These are phyloP conservation scores for Saturnispora ahearnii DNA, from an alignment of 805 yeast genomes.

Conservation along the genomic window DNA sequence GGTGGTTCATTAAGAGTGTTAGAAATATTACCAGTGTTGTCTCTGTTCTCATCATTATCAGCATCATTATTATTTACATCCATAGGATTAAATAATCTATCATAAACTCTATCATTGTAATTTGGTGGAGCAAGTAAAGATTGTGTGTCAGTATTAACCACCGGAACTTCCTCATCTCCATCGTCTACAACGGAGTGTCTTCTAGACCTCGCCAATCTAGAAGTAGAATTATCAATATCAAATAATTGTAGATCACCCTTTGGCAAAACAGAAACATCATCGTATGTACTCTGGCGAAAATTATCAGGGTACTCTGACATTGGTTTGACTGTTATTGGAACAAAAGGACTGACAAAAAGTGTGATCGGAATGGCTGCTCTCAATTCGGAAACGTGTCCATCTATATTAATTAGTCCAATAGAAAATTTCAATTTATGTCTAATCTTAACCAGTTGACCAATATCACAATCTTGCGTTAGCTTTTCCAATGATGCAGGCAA, in stretches of 20 bases:
- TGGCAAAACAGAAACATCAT: conserved; percentile 22
- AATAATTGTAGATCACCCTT: conserved; percentile 23
- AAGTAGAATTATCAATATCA: conserved; percentile 16
- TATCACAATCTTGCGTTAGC: conserved; percentile 81
- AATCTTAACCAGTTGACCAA: conserved; percentile 62
- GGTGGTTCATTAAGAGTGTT: background rate
- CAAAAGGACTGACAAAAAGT: conserved; percentile 53
- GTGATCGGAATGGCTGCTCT: conserved; percentile 81
- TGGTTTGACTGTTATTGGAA: conserved; percentile 50
- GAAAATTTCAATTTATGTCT: conserved; percentile 82
- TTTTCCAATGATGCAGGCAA: conserved; percentile 67
- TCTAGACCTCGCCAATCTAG: conserved; percentile 5
- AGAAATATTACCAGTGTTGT: background rate
- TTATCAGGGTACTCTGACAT: conserved; percentile 23
- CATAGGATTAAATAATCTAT: conserved; percentile 43
- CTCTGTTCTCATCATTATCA: background rate
- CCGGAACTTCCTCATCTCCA: conserved; percentile 10
- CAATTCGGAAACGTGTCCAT: conserved; percentile 86
- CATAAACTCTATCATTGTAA: conserved; percentile 74
- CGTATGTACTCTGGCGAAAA: conserved; percentile 14
- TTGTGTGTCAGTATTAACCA: conserved; percentile 25
- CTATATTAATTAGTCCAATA: conserved; percentile 73
- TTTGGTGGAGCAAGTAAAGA: conserved; percentile 73
- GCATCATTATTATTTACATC: background rate
- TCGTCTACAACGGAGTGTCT: conserved; percentile 3